phyloP scores from a whole-genome alignment of 805 yeast genomes.

The Isabelozyma gotoi region DNA sequence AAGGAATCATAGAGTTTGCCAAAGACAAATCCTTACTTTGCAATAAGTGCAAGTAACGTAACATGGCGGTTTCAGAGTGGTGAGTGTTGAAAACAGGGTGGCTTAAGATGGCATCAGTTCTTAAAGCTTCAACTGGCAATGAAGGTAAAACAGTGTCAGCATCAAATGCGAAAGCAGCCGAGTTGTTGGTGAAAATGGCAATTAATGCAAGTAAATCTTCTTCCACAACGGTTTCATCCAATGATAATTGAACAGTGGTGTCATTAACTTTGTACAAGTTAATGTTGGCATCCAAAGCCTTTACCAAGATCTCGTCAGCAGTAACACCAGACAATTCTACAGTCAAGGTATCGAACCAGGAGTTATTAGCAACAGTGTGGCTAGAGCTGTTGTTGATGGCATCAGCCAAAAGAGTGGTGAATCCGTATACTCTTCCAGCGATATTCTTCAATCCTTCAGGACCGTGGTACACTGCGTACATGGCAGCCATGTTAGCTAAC shows the following conservation, averaged over 20 bases:
- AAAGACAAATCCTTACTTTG: constrained; percentile 87
- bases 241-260: constrained; percentile 64
- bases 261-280: constrained; percentile 71
- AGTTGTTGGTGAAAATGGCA: constrained; percentile 52
- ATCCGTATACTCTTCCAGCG: constrained; percentile 72
- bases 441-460: constrained; percentile 80
- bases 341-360: constrained; percentile 88
- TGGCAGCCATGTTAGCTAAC: constrained; percentile 91
- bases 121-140: constrained; percentile 47
- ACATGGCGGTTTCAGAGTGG: constrained; percentile 93
- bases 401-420: constrained; percentile 69
- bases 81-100: constrained; percentile 81
- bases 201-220: constrained; percentile 59
- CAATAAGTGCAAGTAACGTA: constrained; percentile 81
- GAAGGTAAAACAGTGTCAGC: constrained; percentile 40
- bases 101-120: constrained; percentile 61
- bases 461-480: constrained; percentile 96
- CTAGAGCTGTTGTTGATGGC: constrained; percentile 35
- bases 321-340: constrained; percentile 48
- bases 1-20: constrained; percentile 95
- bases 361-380: constrained; percentile 54
- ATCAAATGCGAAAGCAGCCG: constrained; percentile 7
- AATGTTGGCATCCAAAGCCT: constrained; percentile 66
- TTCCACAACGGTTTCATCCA: constrained; percentile 84
- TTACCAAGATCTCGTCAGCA: constrained; percentile 55